Percentiles rank a stretch among this genome's conserved stretches.
These are phyloP conservation scores for Choiromyces venosus DNA, from an alignment of 495 filamentous ascomycete species.

Conservation along the genomic window DNA sequence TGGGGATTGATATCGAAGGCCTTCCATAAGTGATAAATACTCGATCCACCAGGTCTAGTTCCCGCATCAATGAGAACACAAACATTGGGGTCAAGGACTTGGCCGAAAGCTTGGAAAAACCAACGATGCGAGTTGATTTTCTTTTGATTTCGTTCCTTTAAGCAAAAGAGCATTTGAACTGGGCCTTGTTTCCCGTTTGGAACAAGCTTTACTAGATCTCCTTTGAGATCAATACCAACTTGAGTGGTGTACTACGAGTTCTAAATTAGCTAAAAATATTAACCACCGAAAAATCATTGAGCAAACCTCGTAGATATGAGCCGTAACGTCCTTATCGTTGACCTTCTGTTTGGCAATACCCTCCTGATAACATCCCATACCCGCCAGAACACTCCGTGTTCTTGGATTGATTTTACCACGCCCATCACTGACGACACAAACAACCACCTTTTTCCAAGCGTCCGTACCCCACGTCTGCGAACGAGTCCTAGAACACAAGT, in stretches of 20 bases:
- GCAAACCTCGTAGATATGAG: constrained; percentile 82
- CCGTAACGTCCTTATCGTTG: constrained; percentile 93
- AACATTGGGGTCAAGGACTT: constrained; percentile 87
- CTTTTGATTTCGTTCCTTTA: constrained; percentile 99
- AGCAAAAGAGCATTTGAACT: constrained; percentile 94
- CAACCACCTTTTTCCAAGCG: constrained; percentile 99
- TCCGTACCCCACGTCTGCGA: constrained; percentile 98
- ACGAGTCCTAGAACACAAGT: constrained; percentile 83
- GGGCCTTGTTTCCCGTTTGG: constrained; percentile 62
- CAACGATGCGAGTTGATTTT: constrained; percentile 99
- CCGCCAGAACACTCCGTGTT: constrained; percentile 82
- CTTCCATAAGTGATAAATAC: constrained; percentile 97
- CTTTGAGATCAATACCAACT: constrained; percentile 69
- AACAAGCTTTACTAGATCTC: constrained; percentile 75
- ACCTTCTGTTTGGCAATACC: constrained; percentile 98
- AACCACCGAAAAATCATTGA: neutral
- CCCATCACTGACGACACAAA: constrained; percentile 95
- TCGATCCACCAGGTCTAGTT: constrained; percentile 85
- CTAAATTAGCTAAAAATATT: constrained; percentile 13
- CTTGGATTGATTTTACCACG: constrained; percentile 96
- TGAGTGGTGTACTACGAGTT: constrained; percentile 73
- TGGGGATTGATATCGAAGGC: constrained; percentile 96
- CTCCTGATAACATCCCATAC: constrained; percentile 94
- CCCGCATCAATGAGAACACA: constrained; percentile 95
- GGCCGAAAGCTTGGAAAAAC: constrained; percentile 98